Percentiles rank a stretch among this genome's conserved stretches.
phyloP scores from a whole-genome alignment of 2,329 filamentous ascomycete species.

The Scleromitrula shiraiana region DNA sequence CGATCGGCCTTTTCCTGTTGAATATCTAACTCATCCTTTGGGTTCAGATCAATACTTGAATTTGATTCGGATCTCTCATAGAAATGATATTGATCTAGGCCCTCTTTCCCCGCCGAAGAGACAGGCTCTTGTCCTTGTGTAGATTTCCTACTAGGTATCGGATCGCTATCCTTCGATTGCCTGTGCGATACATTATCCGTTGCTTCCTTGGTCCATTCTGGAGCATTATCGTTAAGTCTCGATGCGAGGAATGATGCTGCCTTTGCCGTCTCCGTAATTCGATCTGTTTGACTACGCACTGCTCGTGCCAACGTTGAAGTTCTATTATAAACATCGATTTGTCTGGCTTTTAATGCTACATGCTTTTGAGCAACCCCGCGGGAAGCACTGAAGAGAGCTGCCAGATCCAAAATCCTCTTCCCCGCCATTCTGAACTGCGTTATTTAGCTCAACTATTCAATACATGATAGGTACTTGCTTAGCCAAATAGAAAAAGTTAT shows the following conservation, averaged over 20 bases:
- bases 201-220: slow-evolving; percentile 24
- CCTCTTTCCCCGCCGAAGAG: slow-evolving; percentile 26
- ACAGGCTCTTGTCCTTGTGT: slow-evolving; percentile 23
- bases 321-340: slow-evolving; percentile 54
- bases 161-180: slow-evolving; percentile 15
- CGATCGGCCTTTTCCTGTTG: slow-evolving; percentile 38
- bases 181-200: slow-evolving; percentile 9
- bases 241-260: slow-evolving; percentile 52
- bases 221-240: slow-evolving; percentile 43
- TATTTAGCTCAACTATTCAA: slow-evolving; percentile 7
- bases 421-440: slow-evolving; percentile 38
- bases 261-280: slow-evolving; percentile 51
- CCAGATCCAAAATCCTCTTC: slow-evolving; percentile 62
- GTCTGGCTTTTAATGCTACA: slow-evolving; percentile 46
- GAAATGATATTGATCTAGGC: slow-evolving; percentile 42
- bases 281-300: slow-evolving; percentile 52
- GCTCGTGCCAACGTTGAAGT: slow-evolving; percentile 58
- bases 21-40: slow-evolving; percentile 35
- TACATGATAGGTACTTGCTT: slow-evolving; percentile 11
- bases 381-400: slow-evolving; percentile 61
- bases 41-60: slow-evolving; percentile 30
- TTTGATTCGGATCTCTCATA: slow-evolving; percentile 38
- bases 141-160: slow-evolving; percentile 24
- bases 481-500: not conserved
- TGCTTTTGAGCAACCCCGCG: slow-evolving; percentile 59